phyloP scores from a whole-genome alignment of 495 filamentous ascomycete species.

The Entonaema liquescens region DNA sequence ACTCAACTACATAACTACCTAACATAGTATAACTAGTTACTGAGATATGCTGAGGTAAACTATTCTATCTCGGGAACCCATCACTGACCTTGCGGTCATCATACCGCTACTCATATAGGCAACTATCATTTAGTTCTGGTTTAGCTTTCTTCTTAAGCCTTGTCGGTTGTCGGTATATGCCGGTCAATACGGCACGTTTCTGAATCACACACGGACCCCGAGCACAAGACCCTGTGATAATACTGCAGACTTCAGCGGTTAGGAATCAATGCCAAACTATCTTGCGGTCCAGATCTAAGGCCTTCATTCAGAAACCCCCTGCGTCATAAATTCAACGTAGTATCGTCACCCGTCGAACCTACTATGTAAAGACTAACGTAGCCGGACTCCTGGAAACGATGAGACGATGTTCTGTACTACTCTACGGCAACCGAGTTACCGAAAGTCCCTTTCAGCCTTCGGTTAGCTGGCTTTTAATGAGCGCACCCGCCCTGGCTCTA shows the following conservation, averaged over 20 bases:
- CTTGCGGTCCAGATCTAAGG: not conserved
- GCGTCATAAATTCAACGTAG: slow-evolving; percentile 6
- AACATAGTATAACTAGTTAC: not conserved
- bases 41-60: not conserved
- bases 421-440: not conserved
- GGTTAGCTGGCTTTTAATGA: not conserved
- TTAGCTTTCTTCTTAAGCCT: not conserved
- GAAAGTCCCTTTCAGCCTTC: slow-evolving; percentile 4
- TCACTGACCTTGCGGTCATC: not conserved
- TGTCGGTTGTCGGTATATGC: slow-evolving; percentile 6
- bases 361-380: not conserved
- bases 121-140: not conserved
- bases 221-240: slow-evolving; percentile 27
- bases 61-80: not conserved
- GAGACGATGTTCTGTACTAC: not conserved
- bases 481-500: not conserved
- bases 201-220: slow-evolving; percentile 26
- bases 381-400: slow-evolving; percentile 4
- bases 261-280: slow-evolving; percentile 1
- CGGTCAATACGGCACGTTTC: slow-evolving; percentile 3
- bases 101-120: not conserved
- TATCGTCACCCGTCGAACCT: slow-evolving; percentile 1
- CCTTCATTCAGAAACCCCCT: slow-evolving; percentile 4
- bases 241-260: slow-evolving; percentile 1
- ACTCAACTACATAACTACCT: not conserved